Evolutionary conservation across 1,284 basidiomycete genomes (phyloP).

Genomic region (Sporisorium sorghi): DNA sequence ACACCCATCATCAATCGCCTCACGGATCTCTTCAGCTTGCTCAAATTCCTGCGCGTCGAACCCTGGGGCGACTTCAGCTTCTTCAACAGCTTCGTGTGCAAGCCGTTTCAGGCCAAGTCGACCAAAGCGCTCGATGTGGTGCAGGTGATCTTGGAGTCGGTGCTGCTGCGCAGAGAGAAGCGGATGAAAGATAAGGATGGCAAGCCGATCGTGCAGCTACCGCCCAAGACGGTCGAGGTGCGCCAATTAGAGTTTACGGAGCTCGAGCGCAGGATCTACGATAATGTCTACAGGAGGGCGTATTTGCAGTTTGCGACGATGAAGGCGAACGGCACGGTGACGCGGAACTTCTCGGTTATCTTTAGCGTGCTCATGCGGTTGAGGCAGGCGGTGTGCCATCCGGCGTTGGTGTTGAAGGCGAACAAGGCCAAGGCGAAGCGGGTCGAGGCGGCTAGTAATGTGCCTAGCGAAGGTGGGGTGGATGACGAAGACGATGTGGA

Average conservation of each 20-base stretch:
- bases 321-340: conserved; percentile 58
- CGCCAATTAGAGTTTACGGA: conserved; percentile 53
- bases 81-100: conserved; percentile 67
- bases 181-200: conserved; percentile 87
- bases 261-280: conserved; percentile 69
- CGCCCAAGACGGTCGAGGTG: conserved; percentile 79
- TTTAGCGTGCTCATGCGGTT: conserved; percentile 71
- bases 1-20: conserved; percentile 94
- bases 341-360: conserved; percentile 69
- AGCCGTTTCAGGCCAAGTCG: conserved; percentile 64
- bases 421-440: conserved; percentile 12
- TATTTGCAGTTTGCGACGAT: conserved; percentile 60
- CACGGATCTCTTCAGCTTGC: conserved; percentile 81
- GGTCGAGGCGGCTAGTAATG: conserved; percentile 12
- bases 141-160: conserved; percentile 63
- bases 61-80: conserved; percentile 77
- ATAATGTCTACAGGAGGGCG: conserved; percentile 66
- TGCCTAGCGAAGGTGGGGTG: background rate
- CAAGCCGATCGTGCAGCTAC: conserved; percentile 87
- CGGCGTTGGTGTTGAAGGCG: conserved; percentile 68
- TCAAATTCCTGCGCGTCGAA: conserved; percentile 81
- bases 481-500: conserved; percentile 11
- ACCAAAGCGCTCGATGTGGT: conserved; percentile 66
- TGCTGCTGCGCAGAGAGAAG: conserved; percentile 89
- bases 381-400: conserved; percentile 71